A percentile compares a stretch with the other conserved stretches of the same genome.
phyloP scores from a whole-genome alignment of 495 filamentous ascomycete genomes.

The Cercophora newfieldiana region DNA sequence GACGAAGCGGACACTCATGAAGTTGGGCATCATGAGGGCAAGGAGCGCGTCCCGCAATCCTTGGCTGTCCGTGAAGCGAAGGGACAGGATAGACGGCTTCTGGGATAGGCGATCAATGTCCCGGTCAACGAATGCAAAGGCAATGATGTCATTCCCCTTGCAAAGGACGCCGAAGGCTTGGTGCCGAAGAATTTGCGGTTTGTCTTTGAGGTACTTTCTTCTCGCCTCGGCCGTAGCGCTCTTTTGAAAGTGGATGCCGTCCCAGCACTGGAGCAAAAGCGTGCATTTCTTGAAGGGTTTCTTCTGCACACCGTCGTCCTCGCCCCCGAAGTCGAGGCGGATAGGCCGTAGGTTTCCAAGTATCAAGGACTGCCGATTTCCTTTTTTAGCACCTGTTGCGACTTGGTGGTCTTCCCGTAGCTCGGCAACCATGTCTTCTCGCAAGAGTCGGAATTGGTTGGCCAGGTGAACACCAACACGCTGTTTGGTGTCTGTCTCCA shows the following conservation, averaged over 20 bases:
- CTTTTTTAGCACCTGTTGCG: slow-evolving; percentile 45
- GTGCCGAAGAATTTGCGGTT: slow-evolving; percentile 57
- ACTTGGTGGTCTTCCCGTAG: slow-evolving; percentile 61
- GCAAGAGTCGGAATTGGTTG: slow-evolving; percentile 75
- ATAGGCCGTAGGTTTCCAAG: slow-evolving; percentile 28
- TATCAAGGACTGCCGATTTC: slow-evolving; percentile 33
- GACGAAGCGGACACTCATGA: slow-evolving; percentile 48
- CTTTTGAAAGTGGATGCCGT: slow-evolving; percentile 44
- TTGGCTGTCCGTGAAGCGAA: slow-evolving; percentile 52
- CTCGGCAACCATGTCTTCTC: slow-evolving; percentile 73
- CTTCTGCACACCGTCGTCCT: too few species aligned
- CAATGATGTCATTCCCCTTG: slow-evolving; percentile 50
- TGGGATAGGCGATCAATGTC: slow-evolving; percentile 53
- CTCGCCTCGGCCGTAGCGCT: slow-evolving; percentile 35
- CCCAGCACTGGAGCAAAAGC: slow-evolving; percentile 44
- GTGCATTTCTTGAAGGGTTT: slow-evolving; percentile 41
- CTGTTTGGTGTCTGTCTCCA: slow-evolving; percentile 31
- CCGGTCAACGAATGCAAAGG: slow-evolving; percentile 63
- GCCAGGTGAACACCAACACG: slow-evolving; percentile 61
- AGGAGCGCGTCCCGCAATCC: slow-evolving; percentile 37
- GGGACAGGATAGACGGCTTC: slow-evolving; percentile 48
- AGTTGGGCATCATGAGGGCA: slow-evolving; percentile 45
- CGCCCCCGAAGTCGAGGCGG: slow-evolving; percentile 32
- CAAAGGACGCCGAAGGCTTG: slow-evolving; percentile 62
- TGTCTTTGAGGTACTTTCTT: slow-evolving; percentile 47